These are phyloP conservation scores for Hippophae gyantsensis DNA, from an alignment of 306 rosid species.

Conservation along the genomic window DNA sequence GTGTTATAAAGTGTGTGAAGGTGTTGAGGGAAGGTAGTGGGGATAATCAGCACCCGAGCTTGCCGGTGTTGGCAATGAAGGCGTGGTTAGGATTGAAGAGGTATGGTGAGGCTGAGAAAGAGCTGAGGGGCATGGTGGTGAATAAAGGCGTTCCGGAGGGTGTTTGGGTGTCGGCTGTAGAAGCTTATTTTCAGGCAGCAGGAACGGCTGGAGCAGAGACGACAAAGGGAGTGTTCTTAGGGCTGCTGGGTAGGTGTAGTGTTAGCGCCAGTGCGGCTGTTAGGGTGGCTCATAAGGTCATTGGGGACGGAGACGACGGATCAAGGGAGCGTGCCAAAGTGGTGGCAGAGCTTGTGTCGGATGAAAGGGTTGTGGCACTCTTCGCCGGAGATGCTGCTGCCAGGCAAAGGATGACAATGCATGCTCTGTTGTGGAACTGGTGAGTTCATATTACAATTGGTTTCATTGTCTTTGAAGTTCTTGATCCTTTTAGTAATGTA, in stretches of 20 bases:
- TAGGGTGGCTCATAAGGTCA: constrained; percentile 60
- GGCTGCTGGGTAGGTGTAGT: constrained; percentile 75
- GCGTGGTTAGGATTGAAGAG: constrained; percentile 84
- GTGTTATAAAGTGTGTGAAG: constrained; percentile 81
- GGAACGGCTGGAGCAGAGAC: constrained; percentile 93
- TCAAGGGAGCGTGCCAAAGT: constrained; percentile 65
- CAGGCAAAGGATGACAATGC: constrained; percentile 69
- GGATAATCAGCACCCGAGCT: constrained; percentile 63
- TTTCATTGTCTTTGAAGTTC: not conserved
- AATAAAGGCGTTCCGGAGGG: constrained; percentile 71
- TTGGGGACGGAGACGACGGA: constrained; percentile 45
- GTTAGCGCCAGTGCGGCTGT: constrained; percentile 80
- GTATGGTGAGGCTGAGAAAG: constrained; percentile 74
- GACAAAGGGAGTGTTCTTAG: constrained; percentile 75
- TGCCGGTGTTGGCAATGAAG: constrained; percentile 85
- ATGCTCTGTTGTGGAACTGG: constrained; percentile 92
- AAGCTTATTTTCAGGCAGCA: constrained; percentile 57
- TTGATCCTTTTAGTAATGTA: not conserved
- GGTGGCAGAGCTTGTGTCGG: constrained; percentile 78
- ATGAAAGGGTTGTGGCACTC: constrained; percentile 73
- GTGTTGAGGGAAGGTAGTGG: constrained; percentile 65
- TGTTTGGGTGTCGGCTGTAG: constrained; percentile 84
- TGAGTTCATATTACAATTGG: constrained; percentile 13
- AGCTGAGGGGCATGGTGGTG: constrained; percentile 76
- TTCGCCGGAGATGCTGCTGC: constrained; percentile 48